Base-by-base conservation (phyloP, 2,329 filamentous ascomycete species). In the Aspergillus sp. region DNA sequence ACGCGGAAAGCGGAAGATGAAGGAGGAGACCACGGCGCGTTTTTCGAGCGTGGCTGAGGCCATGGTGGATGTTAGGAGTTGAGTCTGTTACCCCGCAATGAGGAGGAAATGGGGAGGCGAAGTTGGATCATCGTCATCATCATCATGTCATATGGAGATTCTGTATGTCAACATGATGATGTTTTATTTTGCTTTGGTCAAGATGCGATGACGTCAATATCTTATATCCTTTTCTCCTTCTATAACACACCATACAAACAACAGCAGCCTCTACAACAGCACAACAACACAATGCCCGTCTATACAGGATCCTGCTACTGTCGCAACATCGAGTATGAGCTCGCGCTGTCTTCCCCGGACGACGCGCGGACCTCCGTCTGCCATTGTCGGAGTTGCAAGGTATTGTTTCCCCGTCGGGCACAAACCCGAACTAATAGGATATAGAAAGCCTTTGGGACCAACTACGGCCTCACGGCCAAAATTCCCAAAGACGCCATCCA, bases 371-470 rank as follows among this genome's bases (percentile, higher is more conserved):
- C 79, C 1, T 78, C 73, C 9, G 59, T 83, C 14, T 83, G 80
- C 57, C 79, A 83, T 62, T 82, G 80, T 59, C 56, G 63, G 16
- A 80, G 76, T 59, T 82, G 80, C 69, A 82, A 79, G 64, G 75
- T 76, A 56, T 10, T 17, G 1, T 23, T 4, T 10, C 23, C 13
- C 14, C 11, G 14, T 16, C 34, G 14, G 7, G 29, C 29, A 38
- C 11, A 16, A 38, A 2, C 14, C 16, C 7, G 16, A 38, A 7
- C 11, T 11, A 50, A n/a, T 6, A 9, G 9, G 1, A 4, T 16
- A 11, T 44, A 79, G 71, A 79, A 78, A 71, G 79, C 78, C 31
- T 80, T 79, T 45, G 78, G 79, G 6, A 70, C 74, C 23, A 76
- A 77, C 46, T 81, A 78, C 61, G 79, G 80, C 13, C 67, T 82